Percentiles rank a stretch among this genome's conserved stretches.
Conservation (phyloP, 1,284 basidiomycete species). For the Fomitiporia mediterranea region DNA sequence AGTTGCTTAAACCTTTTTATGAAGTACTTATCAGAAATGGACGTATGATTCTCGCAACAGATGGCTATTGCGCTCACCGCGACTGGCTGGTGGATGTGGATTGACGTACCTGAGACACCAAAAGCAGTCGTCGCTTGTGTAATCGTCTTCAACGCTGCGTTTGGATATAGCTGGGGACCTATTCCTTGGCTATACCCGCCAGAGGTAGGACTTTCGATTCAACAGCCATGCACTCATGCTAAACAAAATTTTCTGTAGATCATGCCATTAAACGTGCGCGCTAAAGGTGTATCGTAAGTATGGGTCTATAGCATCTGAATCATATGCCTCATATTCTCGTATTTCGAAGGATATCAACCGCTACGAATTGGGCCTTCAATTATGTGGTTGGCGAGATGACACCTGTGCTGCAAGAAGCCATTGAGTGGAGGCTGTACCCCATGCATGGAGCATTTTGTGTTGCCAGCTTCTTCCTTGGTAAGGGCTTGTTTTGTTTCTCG, state of each 20-base stretch:
- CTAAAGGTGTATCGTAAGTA: conserved; percentile 80
- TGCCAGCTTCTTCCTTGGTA: conserved; percentile 79
- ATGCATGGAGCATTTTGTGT: conserved; percentile 96
- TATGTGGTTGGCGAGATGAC: conserved; percentile 88
- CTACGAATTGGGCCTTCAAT: conserved; percentile 69
- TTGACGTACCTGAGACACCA: conserved; percentile 82
- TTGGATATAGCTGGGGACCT: conserved; percentile 75
- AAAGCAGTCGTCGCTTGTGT: conserved; percentile 90
- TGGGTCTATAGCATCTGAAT: background rate
- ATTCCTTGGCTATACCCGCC: conserved; percentile 88
- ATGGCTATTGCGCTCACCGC: conserved; percentile 73
- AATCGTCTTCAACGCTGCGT: conserved; percentile 91
- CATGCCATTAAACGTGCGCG: conserved; percentile 84
- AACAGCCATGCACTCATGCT: background rate
- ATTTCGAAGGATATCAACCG: conserved; percentile 13
- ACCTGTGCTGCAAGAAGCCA: conserved; percentile 84
- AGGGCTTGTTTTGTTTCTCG: conserved; percentile 40
- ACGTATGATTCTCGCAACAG: conserved; percentile 34
- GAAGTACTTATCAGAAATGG: conserved; percentile 1
- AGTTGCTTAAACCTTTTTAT: conserved; percentile 30
- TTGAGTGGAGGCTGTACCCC: conserved; percentile 90
- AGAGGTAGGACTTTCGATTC: conserved; percentile 45
- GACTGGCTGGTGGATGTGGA: conserved; percentile 91
- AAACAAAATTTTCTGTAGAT: conserved; percentile 49
- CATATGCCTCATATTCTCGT: background rate